Conservation (phyloP, 176 grass and related monocot genomes). For the Tuctoria greenei region DNA sequence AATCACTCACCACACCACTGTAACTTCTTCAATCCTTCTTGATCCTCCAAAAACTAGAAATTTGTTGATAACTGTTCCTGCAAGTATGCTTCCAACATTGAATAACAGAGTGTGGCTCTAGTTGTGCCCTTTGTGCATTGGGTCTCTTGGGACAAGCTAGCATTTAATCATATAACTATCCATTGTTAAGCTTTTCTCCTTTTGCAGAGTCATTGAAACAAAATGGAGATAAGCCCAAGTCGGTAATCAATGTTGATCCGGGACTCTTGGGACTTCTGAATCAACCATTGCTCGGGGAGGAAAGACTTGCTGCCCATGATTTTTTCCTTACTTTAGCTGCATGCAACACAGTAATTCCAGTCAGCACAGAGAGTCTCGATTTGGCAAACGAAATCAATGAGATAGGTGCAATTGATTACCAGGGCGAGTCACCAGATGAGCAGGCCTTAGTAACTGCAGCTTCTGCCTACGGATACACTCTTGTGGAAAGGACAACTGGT, state of each 20-base stretch:
- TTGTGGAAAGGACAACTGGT: constrained; percentile 88
- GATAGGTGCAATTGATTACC: constrained; percentile 74
- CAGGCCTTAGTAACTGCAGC: constrained; percentile 93
- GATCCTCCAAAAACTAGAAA: background rate
- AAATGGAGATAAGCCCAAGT: constrained; percentile 38
- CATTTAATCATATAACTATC: constrained; percentile 9
- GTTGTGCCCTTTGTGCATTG: background rate
- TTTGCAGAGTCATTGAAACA: constrained; percentile 59
- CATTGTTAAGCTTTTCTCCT: constrained; percentile 26
- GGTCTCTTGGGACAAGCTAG: constrained; percentile 5
- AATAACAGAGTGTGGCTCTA: background rate
- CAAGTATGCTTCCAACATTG: background rate
- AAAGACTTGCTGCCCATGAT: constrained; percentile 87
- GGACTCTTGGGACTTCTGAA: constrained; percentile 62
- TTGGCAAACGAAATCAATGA: constrained; percentile 40
- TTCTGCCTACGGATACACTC: constrained; percentile 79
- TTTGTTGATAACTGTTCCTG: background rate
- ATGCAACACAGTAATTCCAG: constrained; percentile 97
- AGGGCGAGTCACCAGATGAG: constrained; percentile 97
- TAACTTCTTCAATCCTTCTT: background rate
- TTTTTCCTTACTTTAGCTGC: constrained; percentile 98
- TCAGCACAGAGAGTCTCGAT: constrained; percentile 45
- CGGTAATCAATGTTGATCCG: constrained; percentile 67
- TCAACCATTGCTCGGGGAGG: constrained; percentile 65
- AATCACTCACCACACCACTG: background rate